Conservation (phyloP, 176 grass and related monocot species). For the Musa acuminata region DNA sequence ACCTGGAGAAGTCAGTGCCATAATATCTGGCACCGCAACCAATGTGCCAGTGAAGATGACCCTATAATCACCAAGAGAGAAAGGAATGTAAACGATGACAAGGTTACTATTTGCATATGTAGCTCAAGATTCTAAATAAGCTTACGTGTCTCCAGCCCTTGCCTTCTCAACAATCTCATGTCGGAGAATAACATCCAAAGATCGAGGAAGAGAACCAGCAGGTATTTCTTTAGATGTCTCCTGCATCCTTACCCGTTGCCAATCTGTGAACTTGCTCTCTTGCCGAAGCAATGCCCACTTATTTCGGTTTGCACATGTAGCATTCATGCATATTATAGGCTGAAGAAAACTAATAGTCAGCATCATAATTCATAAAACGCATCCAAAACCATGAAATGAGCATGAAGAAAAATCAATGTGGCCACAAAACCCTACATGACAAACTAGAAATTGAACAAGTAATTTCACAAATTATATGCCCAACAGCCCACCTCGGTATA, state of each 20-base stretch:
- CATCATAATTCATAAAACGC: neutral
- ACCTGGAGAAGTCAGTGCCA: conserved; percentile 91
- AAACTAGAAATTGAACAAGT: neutral
- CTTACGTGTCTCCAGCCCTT: conserved; percentile 95
- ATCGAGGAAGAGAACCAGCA: conserved; percentile 90
- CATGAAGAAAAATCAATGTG: neutral
- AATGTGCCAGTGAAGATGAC: conserved; percentile 86
- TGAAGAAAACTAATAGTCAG: conserved; percentile 17
- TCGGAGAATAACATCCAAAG: conserved; percentile 75
- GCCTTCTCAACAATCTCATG: conserved; percentile 98
- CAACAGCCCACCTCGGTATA: conserved; percentile 62
- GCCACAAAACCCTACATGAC: neutral
- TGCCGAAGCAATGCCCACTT: conserved; percentile 90
- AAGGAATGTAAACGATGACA: neutral
- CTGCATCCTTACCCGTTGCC: conserved; percentile 88
- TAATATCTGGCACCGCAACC: conserved; percentile 88
- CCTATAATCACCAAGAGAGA: conserved; percentile 26
- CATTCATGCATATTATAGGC: conserved; percentile 90
- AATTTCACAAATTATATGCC: neutral
- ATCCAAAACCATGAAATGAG: neutral
- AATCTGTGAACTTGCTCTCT: conserved; percentile 98
- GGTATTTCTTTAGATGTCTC: conserved; percentile 97
- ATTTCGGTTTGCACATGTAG: conserved; percentile 70
- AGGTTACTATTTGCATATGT: neutral
- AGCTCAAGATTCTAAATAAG: neutral